Evolutionary conservation across 257 asterid species (phyloP), one percentile per base, ranked within the genome.

Genomic region (Vinca minor): DNA sequence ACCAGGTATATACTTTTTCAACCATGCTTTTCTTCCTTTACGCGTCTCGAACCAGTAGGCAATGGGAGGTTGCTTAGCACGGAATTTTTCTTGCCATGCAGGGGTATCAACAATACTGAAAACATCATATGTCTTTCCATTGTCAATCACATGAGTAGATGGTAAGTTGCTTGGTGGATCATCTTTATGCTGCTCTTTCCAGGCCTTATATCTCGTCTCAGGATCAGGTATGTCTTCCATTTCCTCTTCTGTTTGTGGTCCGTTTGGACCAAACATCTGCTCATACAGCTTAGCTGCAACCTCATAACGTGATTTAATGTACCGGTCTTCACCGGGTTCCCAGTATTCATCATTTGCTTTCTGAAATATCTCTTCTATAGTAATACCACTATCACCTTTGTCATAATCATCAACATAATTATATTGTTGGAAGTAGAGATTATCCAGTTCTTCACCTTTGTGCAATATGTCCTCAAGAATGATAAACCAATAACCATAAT

Each of bases 301-400:
- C 80, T 92, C 98, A 68, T 72, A 83, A 31, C 94, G 94, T 20
- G 82, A 72, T 32, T 89, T 92, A 29, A 80, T 65, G 73, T 71
- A 85, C 59, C 94, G 89, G 76, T 92, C 98, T 84, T 92, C 97
- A 65, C 98, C 98, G 44, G 97, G 96, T 77, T 92, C 96, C 96
- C 96, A 92, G 66, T 92, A 92, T 78, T 89, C 95, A 45, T 92
- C 96, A 76, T 83, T 84, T 2, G 95, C 83, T 78, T 79, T 87
- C 75, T 87, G 59, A 68, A 92, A 85, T 44, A 84, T 65, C 75
- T 92, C 97, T 68, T 89, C 95, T 3, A 76, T 68, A 17, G 94
- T 84, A 62, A 82, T 73, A 69, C 96, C 95, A 66, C 80, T 82
- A 73, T 92, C 97, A 25, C 98, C 98, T 89, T 84, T 87, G 71